Base-by-base conservation (phyloP, 257 asterid species). In the Fraxinus pennsylvanica region DNA sequence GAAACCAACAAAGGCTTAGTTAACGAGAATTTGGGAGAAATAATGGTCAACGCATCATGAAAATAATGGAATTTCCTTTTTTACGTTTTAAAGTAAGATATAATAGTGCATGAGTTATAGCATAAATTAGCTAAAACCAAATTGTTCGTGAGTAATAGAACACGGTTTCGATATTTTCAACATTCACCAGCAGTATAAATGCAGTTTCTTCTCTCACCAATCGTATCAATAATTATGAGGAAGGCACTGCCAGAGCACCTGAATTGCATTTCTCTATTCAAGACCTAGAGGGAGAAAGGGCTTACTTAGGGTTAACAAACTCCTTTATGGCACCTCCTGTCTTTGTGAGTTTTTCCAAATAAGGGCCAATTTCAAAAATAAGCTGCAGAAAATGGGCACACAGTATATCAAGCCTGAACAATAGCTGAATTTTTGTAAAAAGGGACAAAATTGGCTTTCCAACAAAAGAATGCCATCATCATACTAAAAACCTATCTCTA, bases 241-340 rank as follows among this genome's bases (percentile, higher is more conserved):
- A 27, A 38, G 52, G 17, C 15, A 10, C 0, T 43, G 17, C 4
- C 52, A 12, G 50, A 43, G 3, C 15, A 43, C 50, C 50, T 2
- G 4, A 43, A 43, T 43, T 43, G 12, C 10, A 17, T 54, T 54
- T 54, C 65, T 54, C 32, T 61, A 25, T 71, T 22, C 68, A 74
- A 52, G 70, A 17, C 30, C n/a, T 76, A 74, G 68, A 74, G 74
- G 78, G 71, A 81, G 73, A 76, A 77, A 43, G 72, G 74, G 79
- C 79, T 89, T 91, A 96, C 99, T 96, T 96, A 59, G 98, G 99
- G 77, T 96, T 96, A 78, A 96, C 97, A 80, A 96, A 96, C 96
- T 96, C 99, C 87, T 88, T 87, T 76, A 96, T 96, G 38, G 90
- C 87, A 82, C 99, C 99, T 78, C 97, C 92, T 43, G 99, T 96